Base-by-base conservation (phyloP, 1,139 yeast species). In the Hansenula anomala region DNA sequence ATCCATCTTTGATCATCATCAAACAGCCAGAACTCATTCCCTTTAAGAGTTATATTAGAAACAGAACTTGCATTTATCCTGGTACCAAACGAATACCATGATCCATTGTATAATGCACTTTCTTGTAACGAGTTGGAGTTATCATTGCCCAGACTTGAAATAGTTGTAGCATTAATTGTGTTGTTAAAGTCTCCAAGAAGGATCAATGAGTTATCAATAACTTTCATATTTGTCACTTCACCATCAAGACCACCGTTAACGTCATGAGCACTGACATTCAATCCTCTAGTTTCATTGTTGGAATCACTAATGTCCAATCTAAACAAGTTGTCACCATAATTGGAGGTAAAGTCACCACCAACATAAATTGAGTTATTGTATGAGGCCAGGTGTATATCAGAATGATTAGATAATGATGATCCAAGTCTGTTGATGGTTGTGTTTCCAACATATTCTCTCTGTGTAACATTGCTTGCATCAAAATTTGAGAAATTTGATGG, bases 361-460 rank as follows among this genome's bases (percentile, higher is more conserved):
- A 64, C 60, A 43, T 54, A 61, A 16, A 64, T 48, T 17, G 56
- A 58, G 13, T 53, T 63, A 52, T 65, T 58, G 24, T 58, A 34
- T 5, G 49, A 37, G 11, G 52, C 53, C 15, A 73, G 44, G 0
- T 63, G 58, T 6, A 84, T 62, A 7, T 53, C 56, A 2, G 84
- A 71, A 46, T 64, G 61, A 3, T 60, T 50, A 1, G 73, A 58
- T 3, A 83, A 58, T 17, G 53, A 38, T 0, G 74, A 61, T 25
- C 95, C 87, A 31, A 84, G 60, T n/a, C 59, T 47, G 49, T 87
- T 87, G 37, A 90, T 63, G 0, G 85, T 64, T 0, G 94, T 78
- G 52, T 84, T 78, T 0, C 89, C 87, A 33, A 86, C 75, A 41
- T 69, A 72, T 0, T 60, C 59, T 40, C 66, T 61, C 37, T 63